phyloP scores from a whole-genome alignment of 768 basidiomycete species.

The Hygrophorus russula region DNA sequence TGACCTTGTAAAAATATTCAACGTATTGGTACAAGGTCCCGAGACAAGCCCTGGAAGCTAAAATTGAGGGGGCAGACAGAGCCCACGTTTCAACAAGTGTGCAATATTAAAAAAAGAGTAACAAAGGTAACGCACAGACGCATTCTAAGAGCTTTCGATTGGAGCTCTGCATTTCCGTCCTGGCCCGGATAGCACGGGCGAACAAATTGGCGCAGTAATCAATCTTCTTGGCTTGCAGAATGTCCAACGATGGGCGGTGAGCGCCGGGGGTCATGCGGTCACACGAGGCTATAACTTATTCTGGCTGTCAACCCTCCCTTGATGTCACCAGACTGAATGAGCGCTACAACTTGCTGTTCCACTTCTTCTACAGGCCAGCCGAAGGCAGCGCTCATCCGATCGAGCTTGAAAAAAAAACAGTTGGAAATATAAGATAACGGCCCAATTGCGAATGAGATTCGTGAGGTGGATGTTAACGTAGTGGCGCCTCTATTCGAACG shows the following conservation, averaged over 20 bases:
- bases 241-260: conserved; percentile 32
- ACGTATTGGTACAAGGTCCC: too few relatives aligned
- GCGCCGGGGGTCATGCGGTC: background rate
- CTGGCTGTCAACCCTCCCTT: conserved; percentile 78
- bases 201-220: conserved; percentile 75
- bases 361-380: conserved; percentile 69
- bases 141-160: conserved; percentile 79
- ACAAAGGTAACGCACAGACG: conserved; percentile 48
- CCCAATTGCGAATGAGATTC: conserved; percentile 61
- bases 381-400: conserved; percentile 79
- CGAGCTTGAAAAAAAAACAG: conserved; percentile 80
- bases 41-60: too few relatives aligned
- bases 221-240: conserved; percentile 70
- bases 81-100: too few relatives aligned
- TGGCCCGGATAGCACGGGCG: conserved; percentile 61
- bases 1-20: too few relatives aligned
- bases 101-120: conserved; percentile 2
- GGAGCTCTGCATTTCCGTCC: conserved; percentile 55
- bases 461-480: conserved; percentile 70
- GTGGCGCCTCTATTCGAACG: conserved; percentile 58
- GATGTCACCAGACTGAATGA: conserved; percentile 72
- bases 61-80: too few relatives aligned
- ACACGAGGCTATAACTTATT: conserved; percentile 48
- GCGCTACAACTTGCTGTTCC: conserved; percentile 58
- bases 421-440: conserved; percentile 80